Base-by-base conservation (phyloP, 129 eudicot species). In the Scalesia atractyloides region DNA sequence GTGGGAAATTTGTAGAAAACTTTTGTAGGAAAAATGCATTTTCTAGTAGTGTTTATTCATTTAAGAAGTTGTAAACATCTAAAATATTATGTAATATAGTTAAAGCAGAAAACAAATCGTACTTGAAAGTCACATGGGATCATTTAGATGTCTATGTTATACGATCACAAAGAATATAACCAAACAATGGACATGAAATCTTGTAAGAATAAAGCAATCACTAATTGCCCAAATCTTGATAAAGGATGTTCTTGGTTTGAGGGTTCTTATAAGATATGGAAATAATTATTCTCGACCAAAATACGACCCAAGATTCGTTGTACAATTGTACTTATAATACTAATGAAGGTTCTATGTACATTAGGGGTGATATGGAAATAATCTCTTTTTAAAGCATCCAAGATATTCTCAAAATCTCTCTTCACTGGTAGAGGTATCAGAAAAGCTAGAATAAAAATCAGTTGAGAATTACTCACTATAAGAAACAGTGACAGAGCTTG, bases 171-270 rank as follows among this genome's bases (percentile, higher is more conserved):
- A 48, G 43, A 34, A 63, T 33, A 63, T 66, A 24, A 51, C 33
- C 22, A 37, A 13, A 41, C 26, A 50, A 26, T 46, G 19, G 11
- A 56, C 46, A 18, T 58, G 43, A 54, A 20, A 49, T 53, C 37
- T 70, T 24, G 51, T 71, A 58, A 15, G 33, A 44, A 33, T 26
- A 68, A 20, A 58, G 54, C 22, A 56, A 41, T 39, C n/a, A 22
- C 22, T 57, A 22, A 57, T 72, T 58, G 56, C 76, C 68, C 68
- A 44, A 22, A 72, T 58, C 76, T 59, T 59, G 5, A 0, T 39
- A 70, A 37, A 70, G 49, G n/a, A 70, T 37, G 16, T n/a, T 66
- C 24, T 16, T 72, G 12, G 57, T 72, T 15, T 10, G 41, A n/a
- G 66, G 57, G 44, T 22, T 59, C 17, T 41, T 36, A 53, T 30